A percentile compares a stretch with the other conserved stretches of the same genome.
Evolutionary conservation across 371 early-diverging fungal species (phyloP).

Genomic region (Mucor plumbeus): DNA sequence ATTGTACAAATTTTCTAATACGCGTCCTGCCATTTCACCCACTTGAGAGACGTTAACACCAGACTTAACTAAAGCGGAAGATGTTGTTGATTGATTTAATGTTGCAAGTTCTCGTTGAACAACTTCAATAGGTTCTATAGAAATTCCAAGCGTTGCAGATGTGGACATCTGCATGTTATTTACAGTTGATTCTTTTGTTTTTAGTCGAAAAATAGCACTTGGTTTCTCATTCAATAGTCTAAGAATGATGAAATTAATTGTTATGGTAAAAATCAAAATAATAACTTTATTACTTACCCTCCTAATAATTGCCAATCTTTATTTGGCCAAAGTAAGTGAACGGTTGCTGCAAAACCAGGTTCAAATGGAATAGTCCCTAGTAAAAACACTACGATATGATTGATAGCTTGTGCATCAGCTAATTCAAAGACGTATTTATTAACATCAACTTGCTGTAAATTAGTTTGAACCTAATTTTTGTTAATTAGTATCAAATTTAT

Average conservation of each 20-base stretch:
- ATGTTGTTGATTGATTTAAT: conserved; percentile 12
- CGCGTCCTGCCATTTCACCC: conserved; percentile 41
- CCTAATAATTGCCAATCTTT: conserved; percentile 88
- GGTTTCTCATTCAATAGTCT: conserved; percentile 77
- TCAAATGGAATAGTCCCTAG: conserved; percentile 88
- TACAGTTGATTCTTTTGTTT: conserved; percentile 21
- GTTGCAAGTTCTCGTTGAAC: conserved; percentile 64
- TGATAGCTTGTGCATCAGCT: conserved; percentile 79
- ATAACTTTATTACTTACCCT: conserved; percentile 49
- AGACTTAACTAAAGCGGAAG: conserved; percentile 33
- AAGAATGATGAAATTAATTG: background rate
- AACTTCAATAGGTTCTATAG: conserved; percentile 80
- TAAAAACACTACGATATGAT: conserved; percentile 93
- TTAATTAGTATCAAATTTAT: background rate
- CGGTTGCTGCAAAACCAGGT: conserved; percentile 84
- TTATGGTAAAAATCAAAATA: background rate
- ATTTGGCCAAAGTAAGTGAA: conserved; percentile 88
- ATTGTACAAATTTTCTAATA: conserved; percentile 76
- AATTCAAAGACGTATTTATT: conserved; percentile 85
- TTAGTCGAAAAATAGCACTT: conserved; percentile 80
- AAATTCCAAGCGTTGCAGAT: conserved; percentile 86
- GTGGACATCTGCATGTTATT: conserved; percentile 32
- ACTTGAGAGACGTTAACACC: conserved; percentile 39
- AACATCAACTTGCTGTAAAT: conserved; percentile 85
- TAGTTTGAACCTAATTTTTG: conserved; percentile 80